These are phyloP conservation scores for Scutellaria barbata DNA, from an alignment of 257 asterid species.

Conservation along the genomic window DNA sequence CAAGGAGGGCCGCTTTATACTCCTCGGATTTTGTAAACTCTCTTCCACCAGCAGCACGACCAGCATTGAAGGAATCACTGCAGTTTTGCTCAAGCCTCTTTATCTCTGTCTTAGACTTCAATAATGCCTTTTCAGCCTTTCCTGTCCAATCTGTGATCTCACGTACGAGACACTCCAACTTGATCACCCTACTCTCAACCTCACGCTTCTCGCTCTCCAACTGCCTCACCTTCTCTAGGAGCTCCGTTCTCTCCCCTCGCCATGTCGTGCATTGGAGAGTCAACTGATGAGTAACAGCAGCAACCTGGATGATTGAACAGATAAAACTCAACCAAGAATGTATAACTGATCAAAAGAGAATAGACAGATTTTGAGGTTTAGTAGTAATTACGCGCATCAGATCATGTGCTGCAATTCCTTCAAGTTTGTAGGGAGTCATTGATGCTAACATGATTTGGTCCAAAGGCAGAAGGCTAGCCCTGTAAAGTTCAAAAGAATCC, in stretches of 20 bases:
- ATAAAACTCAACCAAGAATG: neutral
- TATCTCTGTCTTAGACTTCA: constrained; percentile 11
- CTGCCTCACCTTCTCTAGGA: neutral
- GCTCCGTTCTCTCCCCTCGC: neutral
- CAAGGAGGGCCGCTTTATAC: neutral
- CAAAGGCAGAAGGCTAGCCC: constrained; percentile 15
- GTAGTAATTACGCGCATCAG: constrained; percentile 21
- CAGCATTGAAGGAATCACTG: constrained; percentile 12
- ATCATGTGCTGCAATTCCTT: constrained; percentile 21
- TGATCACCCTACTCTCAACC: neutral
- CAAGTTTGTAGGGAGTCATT: neutral
- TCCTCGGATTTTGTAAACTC: constrained; percentile 16
- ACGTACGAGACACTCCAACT: neutral
- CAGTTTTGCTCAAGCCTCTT: constrained; percentile 21
- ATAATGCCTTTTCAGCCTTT: neutral
- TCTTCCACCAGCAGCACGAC: constrained; percentile 15
- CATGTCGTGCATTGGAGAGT: constrained; percentile 6
- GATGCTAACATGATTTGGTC: constrained; percentile 9
- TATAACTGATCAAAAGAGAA: neutral
- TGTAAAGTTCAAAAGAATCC: constrained; percentile 17
- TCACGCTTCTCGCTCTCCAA: neutral
- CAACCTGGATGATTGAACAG: neutral
- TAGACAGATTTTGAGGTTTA: neutral
- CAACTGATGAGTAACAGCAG: constrained; percentile 18
- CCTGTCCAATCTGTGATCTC: constrained; percentile 10